Conservation (phyloP, 805 yeast genomes). For the Nakazawaea wickerhamii region DNA sequence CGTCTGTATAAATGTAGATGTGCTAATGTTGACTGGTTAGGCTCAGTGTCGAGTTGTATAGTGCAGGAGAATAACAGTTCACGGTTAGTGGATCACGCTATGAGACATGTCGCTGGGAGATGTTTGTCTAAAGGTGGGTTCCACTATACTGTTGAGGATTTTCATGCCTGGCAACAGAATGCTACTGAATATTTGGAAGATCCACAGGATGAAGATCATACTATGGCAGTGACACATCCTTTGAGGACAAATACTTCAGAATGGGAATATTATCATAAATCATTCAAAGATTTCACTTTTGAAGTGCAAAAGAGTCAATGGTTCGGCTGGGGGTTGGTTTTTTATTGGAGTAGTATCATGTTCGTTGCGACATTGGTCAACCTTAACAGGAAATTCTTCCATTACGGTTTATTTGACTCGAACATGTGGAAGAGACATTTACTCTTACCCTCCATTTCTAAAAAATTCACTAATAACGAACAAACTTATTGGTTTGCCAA, state of each 20-base stretch:
- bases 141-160: slow-evolving; percentile 27
- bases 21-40: slow-evolving; percentile 36
- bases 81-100: slow-evolving; percentile 31
- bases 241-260: slow-evolving; percentile 26
- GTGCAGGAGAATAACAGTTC: slow-evolving; percentile 26
- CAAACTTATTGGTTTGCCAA: neutral
- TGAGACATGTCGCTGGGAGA: slow-evolving; percentile 30
- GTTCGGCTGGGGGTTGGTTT: slow-evolving; percentile 41
- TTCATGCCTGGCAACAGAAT: slow-evolving; percentile 28
- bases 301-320: slow-evolving; percentile 32
- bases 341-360: slow-evolving; percentile 34
- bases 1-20: slow-evolving; percentile 35
- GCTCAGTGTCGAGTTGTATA: slow-evolving; percentile 39
- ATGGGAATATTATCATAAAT: slow-evolving; percentile 27
- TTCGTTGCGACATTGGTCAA: slow-evolving; percentile 27
- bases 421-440: slow-evolving; percentile 7
- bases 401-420: slow-evolving; percentile 15
- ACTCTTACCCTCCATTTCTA: slow-evolving; percentile 6
- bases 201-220: slow-evolving; percentile 23
- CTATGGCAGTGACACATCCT: slow-evolving; percentile 25
- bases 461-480: slow-evolving; percentile 5
- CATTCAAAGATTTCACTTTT: slow-evolving; percentile 32
- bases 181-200: slow-evolving; percentile 29
- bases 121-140: slow-evolving; percentile 30
- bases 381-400: slow-evolving; percentile 5